Evolutionary conservation across 177 flowering plant genomes (phyloP).

Genomic region (Vitis hybrid): DNA sequence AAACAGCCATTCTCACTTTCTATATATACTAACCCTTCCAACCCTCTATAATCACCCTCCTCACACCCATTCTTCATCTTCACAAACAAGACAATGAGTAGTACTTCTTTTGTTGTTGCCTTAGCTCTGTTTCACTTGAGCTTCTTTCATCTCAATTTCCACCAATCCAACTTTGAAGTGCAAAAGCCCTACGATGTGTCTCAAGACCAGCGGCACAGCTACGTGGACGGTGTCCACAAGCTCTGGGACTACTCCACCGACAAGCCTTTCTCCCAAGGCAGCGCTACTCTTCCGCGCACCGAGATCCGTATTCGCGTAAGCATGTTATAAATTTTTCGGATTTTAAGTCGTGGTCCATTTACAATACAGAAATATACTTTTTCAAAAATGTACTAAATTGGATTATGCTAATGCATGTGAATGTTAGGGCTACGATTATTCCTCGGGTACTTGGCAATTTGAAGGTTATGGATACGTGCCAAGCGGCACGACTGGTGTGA

Average conservation of each 20-base stretch:
- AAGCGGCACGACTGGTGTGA: conserved; percentile 12
- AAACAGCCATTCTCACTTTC: too few relatives aligned
- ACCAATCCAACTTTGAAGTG: conserved; percentile 18
- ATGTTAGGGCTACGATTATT: conserved; percentile 23
- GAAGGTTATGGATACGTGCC: conserved; percentile 21
- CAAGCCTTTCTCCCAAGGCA: conserved; percentile 19
- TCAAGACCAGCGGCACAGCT: conserved; percentile 21
- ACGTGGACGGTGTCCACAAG: conserved; percentile 26
- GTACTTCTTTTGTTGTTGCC: background rate
- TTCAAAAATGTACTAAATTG: background rate
- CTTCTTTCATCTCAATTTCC: background rate
- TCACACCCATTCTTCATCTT: too few relatives aligned
- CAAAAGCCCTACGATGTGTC: conserved; percentile 32
- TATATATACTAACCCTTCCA: too few relatives aligned
- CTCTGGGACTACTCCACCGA: conserved; percentile 29
- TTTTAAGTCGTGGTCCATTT: too few relatives aligned
- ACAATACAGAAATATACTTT: too few relatives aligned
- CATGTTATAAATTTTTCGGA: too few relatives aligned
- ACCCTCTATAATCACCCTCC: too few relatives aligned
- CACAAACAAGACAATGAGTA: background rate
- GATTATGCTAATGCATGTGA: too few relatives aligned
- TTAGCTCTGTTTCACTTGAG: background rate
- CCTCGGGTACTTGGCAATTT: conserved; percentile 31
- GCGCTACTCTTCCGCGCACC: conserved; percentile 21
- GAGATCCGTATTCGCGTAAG: conserved; percentile 17